These are phyloP conservation scores for Schizothecium vesticola DNA, from an alignment of 495 filamentous ascomycete species.

Conservation along the genomic window DNA sequence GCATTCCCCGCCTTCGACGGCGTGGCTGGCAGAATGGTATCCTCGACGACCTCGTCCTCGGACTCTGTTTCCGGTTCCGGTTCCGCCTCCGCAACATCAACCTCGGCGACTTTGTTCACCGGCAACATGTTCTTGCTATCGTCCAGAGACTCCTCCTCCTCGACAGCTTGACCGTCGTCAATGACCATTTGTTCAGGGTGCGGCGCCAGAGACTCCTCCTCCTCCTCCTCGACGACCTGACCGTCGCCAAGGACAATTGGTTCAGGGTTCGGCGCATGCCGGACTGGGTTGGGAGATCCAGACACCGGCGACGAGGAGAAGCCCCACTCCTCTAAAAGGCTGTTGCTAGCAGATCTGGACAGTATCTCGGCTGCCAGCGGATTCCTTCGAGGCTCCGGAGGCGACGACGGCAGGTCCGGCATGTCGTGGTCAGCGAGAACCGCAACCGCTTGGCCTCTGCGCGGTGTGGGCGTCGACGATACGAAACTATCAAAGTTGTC, in stretches of 20 bases:
- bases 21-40: constrained; percentile 18
- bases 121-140: constrained; percentile 1
- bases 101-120: constrained; percentile 7
- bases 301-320: constrained; percentile 43
- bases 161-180: no score
- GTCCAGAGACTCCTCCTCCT: neutral
- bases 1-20: neutral
- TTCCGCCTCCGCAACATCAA: constrained; percentile 4
- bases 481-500: constrained; percentile 56
- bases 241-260: constrained; percentile 12
- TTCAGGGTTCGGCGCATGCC: constrained; percentile 14
- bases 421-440: constrained; percentile 38
- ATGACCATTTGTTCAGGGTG: no score
- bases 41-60: constrained; percentile 23
- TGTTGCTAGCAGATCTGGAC: constrained; percentile 35
- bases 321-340: constrained; percentile 40
- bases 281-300: constrained; percentile 33
- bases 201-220: constrained; percentile 9
- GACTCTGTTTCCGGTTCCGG: neutral
- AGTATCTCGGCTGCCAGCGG: constrained; percentile 42
- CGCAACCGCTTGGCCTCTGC: constrained; percentile 39
- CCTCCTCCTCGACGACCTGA: constrained; percentile 10
- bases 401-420: constrained; percentile 49
- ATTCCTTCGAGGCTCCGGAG: constrained; percentile 50
- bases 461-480: constrained; percentile 77